Evolutionary conservation across 805 yeast species (phyloP), one percentile per base, ranked within the genome.

Genomic region (Naumovozyma baii): DNA sequence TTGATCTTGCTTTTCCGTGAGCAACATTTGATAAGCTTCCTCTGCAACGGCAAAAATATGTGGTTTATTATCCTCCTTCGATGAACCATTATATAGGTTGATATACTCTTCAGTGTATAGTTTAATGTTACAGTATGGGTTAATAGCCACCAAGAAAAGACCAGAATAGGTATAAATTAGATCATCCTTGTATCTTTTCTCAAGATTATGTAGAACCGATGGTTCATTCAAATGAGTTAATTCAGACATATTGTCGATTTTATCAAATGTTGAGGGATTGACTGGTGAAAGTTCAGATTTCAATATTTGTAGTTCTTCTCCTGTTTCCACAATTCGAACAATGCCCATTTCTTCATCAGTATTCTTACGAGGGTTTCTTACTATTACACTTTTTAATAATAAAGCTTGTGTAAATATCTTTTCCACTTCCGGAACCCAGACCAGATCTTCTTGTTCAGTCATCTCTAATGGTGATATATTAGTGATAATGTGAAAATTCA

Each of bases 131-230:
- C 76, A 75, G 66, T 92, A 92, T 0, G 99, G 99, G 53, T 92
- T 92, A 37, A 92, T 78, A 0, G 98, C 96, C 12, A 92, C 99
- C 47, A 92, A 68, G 53, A 92, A 92, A 5, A 92, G 72, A 4
- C 99, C 99, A 0, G 96, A 88, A 57, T 87, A 87, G 0, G 99
- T 92, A 63, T 90, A 86, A 37, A 92, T 88, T 52, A 73, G 55
- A 57, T 86, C 94, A 46, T 79, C 80, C 43, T 66, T 59, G 61
- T 88, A 92, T 51, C 99, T 73, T 37, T 79, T 64, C 49, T 78
- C 74, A 45, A 92, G 62, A 57, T 92, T 92, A 62, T 86, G 72
- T 8, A 92, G 73, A n/a, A 92, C 97, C 0, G 95, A 83, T 0
- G 98, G 95, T 57, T 92, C 99, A 59, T 90, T 92, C 45, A 92